Evolutionary conservation across 805 yeast genomes (phyloP).

Genomic region (Barnettozyma botsteinii): DNA sequence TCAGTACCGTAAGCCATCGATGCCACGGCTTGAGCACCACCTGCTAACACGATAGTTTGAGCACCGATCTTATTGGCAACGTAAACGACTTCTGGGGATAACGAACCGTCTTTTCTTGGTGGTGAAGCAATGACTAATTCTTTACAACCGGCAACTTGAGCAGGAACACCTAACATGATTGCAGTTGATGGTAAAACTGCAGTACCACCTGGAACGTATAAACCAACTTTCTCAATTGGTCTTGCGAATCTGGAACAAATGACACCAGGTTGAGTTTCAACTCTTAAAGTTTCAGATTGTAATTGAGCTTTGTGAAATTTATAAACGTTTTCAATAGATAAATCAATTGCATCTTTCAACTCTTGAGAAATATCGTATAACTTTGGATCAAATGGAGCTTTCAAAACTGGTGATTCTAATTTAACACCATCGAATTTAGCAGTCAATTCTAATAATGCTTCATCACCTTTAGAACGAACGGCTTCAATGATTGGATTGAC

Average conservation of each 20-base stretch:
- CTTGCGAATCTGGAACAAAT: constrained; percentile 90
- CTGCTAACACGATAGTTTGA: constrained; percentile 83
- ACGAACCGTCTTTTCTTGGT: constrained; percentile 85
- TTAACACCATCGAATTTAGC: constrained; percentile 85
- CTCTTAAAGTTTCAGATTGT: constrained; percentile 63
- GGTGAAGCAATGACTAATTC: constrained; percentile 93
- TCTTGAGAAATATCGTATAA: constrained; percentile 68
- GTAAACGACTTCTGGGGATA: constrained; percentile 95
- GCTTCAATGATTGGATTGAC: constrained; percentile 84
- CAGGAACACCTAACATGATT: constrained; percentile 97
- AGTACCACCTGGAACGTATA: constrained; percentile 98
- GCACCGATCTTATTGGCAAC: constrained; percentile 97
- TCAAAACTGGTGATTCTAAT: constrained; percentile 64
- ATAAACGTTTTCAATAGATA: constrained; percentile 82
- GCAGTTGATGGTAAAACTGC: constrained; percentile 98
- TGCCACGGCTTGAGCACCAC: constrained; percentile 99
- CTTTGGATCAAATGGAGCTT: constrained; percentile 82
- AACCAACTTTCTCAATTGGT: constrained; percentile 90
- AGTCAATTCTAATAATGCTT: constrained; percentile 82
- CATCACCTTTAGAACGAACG: constrained; percentile 76
- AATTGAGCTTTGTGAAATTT: constrained; percentile 93
- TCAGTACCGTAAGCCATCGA: constrained; percentile 99
- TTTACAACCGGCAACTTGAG: constrained; percentile 93
- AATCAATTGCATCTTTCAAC: constrained; percentile 78
- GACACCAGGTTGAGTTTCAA: constrained; percentile 94